Evolutionary conservation across 108 stramenopile species (phyloP).

Genomic region (Cyclotella choctawhatcheeana): DNA sequence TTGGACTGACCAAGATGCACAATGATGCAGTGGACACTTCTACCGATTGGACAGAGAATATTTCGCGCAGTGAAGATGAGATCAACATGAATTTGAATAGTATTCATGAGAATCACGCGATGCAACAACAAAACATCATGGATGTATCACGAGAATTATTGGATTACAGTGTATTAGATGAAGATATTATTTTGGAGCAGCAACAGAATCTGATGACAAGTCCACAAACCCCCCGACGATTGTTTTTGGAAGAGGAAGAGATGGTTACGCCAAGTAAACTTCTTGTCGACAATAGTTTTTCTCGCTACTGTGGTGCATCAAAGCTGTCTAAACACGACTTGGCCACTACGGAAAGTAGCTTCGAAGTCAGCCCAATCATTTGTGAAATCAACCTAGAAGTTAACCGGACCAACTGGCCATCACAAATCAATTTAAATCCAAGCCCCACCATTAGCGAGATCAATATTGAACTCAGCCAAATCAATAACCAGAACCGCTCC

Average conservation of each 20-base stretch:
- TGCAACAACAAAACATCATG: not conserved
- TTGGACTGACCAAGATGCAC: not conserved
- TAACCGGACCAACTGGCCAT: not conserved
- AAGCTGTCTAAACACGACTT: no score
- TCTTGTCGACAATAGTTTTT: not conserved
- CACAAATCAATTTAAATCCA: conserved; percentile 2
- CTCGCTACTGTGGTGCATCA: not conserved
- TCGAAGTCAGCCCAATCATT: not conserved
- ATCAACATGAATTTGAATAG: not conserved
- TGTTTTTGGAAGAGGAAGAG: conserved; percentile 32
- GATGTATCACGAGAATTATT: conserved; percentile 31
- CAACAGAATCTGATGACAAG: not conserved
- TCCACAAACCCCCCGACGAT: conserved; percentile 25
- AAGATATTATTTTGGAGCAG: conserved; percentile 17
- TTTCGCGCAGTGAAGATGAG: conserved; percentile 8
- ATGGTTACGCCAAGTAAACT: conserved; percentile 14
- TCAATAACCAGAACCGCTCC: no score
- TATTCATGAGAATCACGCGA: not conserved
- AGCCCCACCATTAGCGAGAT: not conserved
- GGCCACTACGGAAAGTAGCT: no score
- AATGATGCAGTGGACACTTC: not conserved
- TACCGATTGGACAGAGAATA: conserved; percentile 4
- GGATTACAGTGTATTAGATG: conserved; percentile 25
- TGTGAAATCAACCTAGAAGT: not conserved
- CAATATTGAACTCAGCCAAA: not conserved